phyloP scores from a whole-genome alignment of 495 filamentous ascomycete genomes.

The Hypoxylon lenormandii region DNA sequence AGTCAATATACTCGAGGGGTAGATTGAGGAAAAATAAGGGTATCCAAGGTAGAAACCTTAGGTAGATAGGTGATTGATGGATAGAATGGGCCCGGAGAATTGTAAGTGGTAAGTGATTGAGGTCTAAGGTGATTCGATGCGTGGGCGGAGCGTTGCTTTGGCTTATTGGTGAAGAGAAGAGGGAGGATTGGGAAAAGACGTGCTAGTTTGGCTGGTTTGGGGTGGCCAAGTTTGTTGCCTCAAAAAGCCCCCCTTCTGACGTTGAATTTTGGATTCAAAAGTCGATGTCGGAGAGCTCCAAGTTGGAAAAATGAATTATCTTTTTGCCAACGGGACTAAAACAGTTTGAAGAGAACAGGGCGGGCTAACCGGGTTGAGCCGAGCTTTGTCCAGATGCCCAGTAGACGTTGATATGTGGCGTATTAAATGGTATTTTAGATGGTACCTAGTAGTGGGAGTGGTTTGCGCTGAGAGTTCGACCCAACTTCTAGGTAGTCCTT shows the following conservation, averaged over 20 bases:
- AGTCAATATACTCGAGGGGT: conserved; percentile 32
- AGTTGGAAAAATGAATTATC: not conserved
- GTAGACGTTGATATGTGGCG: conserved; percentile 7
- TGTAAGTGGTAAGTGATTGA: not conserved
- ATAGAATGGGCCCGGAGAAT: conserved; percentile 20
- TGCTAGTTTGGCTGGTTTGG: conserved; percentile 23
- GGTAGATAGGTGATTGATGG: conserved; percentile 6
- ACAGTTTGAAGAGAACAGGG: not conserved
- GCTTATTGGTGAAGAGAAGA: conserved; percentile 20
- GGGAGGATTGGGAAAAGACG: conserved; percentile 27
- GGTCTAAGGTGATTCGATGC: conserved; percentile 10
- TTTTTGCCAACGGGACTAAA: too few relatives aligned
- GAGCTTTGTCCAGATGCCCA: conserved; percentile 29
- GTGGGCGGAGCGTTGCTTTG: not conserved
- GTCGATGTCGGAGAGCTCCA: conserved; percentile 19
- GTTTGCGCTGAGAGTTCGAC: not conserved
- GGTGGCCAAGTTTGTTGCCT: conserved; percentile 31
- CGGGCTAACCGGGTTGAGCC: conserved; percentile 18
- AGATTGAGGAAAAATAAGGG: conserved; percentile 6
- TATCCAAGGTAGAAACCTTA: too few relatives aligned
- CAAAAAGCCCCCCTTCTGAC: conserved; percentile 11
- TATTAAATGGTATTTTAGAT: not conserved
- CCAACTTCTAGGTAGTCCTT: not conserved
- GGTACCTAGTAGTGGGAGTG: not conserved
- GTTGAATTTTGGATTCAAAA: conserved; percentile 8